A percentile compares a stretch with the other conserved stretches of the same genome.
Evolutionary conservation across 2,329 filamentous ascomycete species (phyloP).

Genomic region (Cucurbitaria berberidis): DNA sequence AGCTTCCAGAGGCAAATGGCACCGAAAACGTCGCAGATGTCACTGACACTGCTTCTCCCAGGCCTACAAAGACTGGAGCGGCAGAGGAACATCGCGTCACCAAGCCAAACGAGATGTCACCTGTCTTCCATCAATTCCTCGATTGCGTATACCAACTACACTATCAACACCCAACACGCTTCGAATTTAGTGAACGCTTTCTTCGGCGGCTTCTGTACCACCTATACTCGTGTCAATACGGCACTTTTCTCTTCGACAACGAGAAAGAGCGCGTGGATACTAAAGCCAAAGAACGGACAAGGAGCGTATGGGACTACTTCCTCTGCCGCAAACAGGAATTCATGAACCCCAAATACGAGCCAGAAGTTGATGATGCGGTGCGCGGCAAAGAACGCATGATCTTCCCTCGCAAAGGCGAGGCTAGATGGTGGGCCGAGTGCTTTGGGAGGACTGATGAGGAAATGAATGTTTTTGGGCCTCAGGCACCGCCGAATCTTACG

Average conservation of each 20-base stretch:
- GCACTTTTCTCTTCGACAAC: constrained; percentile 93
- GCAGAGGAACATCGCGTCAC: constrained; percentile 71
- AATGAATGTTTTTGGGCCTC: constrained; percentile 73
- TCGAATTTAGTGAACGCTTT: constrained; percentile 97
- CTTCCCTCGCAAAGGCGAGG: constrained; percentile 75
- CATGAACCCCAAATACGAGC: constrained; percentile 79
- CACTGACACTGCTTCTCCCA: constrained; percentile 46
- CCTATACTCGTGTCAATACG: constrained; percentile 93
- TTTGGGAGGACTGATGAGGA: constrained; percentile 88
- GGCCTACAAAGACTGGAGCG: constrained; percentile 46
- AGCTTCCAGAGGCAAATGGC: constrained; percentile 59
- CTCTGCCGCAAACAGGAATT: constrained; percentile 81
- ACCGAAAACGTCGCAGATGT: constrained; percentile 57
- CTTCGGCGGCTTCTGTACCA: constrained; percentile 89
- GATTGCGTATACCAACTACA: constrained; percentile 92
- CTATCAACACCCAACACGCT: constrained; percentile 82
- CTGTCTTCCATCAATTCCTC: constrained; percentile 97
- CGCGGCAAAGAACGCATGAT: constrained; percentile 83
- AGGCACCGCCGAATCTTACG: constrained; percentile 31
- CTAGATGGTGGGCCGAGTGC: constrained; percentile 92
- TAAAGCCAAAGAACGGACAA: constrained; percentile 71
- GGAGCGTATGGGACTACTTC: constrained; percentile 97
- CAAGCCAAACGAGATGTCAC: constrained; percentile 87
- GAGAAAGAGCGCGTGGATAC: constrained; percentile 84
- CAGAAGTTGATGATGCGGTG: constrained; percentile 75